Evolutionary conservation across 257 asterid species (phyloP).

Genomic region (Lycium barbarum): DNA sequence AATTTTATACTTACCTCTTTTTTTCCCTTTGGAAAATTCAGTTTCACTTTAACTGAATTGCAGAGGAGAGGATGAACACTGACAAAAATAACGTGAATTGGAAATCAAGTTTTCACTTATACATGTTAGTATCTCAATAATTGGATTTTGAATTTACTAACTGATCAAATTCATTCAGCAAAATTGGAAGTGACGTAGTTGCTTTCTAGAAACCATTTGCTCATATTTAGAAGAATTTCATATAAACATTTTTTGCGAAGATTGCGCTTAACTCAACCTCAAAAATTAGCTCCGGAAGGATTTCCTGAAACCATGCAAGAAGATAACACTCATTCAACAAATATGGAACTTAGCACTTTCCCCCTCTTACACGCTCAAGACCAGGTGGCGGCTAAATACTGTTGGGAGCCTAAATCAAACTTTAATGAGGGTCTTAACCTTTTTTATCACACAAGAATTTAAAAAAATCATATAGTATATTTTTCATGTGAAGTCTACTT

Average conservation of each 20-base stretch:
- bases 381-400: no score
- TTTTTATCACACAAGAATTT: no score
- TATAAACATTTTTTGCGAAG: neutral
- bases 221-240: neutral
- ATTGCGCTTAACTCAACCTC: neutral
- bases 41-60: neutral
- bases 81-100: conserved; percentile 17
- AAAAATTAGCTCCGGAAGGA: neutral
- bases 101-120: neutral
- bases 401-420: no score
- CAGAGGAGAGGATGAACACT: neutral
- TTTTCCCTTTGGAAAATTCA: neutral
- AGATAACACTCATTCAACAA: no score
- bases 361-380: neutral
- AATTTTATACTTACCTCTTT: neutral
- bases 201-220: neutral
- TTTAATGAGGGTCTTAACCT: no score
- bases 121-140: conserved; percentile 26
- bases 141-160: neutral
- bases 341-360: neutral
- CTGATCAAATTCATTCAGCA: neutral
- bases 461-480: no score
- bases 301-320: neutral
- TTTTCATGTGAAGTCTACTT: no score
- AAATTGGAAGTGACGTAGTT: neutral